A percentile compares a stretch with the other conserved stretches of the same genome.
phyloP scores from a whole-genome alignment of 371 early-diverging fungal genomes.

The Mortierella sp. region DNA sequence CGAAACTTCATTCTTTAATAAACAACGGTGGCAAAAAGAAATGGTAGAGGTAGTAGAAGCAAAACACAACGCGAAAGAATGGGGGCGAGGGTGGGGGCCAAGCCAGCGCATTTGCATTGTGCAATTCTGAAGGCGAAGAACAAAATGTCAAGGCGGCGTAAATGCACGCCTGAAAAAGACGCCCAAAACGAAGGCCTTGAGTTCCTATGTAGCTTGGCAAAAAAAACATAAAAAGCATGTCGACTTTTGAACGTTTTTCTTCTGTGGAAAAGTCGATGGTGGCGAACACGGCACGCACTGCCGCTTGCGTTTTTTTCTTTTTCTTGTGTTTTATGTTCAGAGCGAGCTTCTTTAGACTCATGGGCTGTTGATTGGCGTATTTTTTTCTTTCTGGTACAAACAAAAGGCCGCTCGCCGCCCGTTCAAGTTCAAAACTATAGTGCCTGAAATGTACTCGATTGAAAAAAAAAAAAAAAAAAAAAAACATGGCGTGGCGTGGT shows the following conservation, averaged over 20 bases:
- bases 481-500: background rate
- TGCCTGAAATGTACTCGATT: background rate
- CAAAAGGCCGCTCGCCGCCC: no score
- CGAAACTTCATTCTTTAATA: no score
- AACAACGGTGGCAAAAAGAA: background rate
- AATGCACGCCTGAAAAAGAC: no score
- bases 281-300: background rate
- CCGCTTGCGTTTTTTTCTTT: background rate
- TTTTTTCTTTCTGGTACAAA: background rate
- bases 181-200: no score
- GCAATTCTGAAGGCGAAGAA: no score
- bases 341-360: background rate
- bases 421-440: background rate
- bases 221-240: background rate
- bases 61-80: no score
- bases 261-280: conserved; percentile 1
- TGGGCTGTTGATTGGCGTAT: background rate
- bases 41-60: background rate
- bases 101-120: no score
- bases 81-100: no score
- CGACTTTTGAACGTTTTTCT: background rate
- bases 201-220: background rate
- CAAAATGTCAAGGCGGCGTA: no score
- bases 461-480: background rate
- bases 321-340: background rate